phyloP scores from a whole-genome alignment of 805 yeast genomes.

The Priceomyces castillae region DNA sequence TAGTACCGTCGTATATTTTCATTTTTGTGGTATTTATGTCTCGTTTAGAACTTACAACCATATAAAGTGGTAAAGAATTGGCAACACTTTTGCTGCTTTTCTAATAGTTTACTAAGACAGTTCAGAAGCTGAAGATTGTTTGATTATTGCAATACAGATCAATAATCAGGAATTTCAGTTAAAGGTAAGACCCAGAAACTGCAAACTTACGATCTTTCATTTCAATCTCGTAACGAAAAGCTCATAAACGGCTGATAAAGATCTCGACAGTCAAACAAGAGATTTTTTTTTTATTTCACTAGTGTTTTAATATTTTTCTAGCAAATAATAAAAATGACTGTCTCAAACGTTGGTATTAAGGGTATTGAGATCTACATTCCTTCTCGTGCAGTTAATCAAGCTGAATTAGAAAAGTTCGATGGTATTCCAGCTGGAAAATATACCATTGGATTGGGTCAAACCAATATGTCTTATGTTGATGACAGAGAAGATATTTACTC shows the following conservation, averaged over 20 bases:
- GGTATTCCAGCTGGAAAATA: slow-evolving; percentile 91
- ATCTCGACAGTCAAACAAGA: slow-evolving; percentile 2
- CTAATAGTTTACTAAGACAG: no score
- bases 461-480: slow-evolving; percentile 95
- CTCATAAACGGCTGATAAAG: slow-evolving; percentile 1
- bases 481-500: slow-evolving; percentile 98
- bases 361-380: slow-evolving; percentile 95
- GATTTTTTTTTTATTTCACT: not conserved
- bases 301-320: not conserved
- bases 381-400: slow-evolving; percentile 66
- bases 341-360: slow-evolving; percentile 88
- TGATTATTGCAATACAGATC: not conserved
- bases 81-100: slow-evolving; percentile 1
- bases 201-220: not conserved
- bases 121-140: no score
- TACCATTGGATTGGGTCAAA: slow-evolving; percentile 98
- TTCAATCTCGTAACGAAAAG: not conserved
- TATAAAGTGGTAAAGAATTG: not conserved
- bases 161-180: not conserved
- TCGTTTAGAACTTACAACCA: not conserved
- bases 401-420: slow-evolving; percentile 80
- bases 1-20: not conserved
- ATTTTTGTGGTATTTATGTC: not conserved
- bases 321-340: slow-evolving; percentile 15
- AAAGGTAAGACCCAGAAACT: not conserved